Conservation (phyloP, 2,329 filamentous ascomycete species). For the Talaromyces sp. region DNA sequence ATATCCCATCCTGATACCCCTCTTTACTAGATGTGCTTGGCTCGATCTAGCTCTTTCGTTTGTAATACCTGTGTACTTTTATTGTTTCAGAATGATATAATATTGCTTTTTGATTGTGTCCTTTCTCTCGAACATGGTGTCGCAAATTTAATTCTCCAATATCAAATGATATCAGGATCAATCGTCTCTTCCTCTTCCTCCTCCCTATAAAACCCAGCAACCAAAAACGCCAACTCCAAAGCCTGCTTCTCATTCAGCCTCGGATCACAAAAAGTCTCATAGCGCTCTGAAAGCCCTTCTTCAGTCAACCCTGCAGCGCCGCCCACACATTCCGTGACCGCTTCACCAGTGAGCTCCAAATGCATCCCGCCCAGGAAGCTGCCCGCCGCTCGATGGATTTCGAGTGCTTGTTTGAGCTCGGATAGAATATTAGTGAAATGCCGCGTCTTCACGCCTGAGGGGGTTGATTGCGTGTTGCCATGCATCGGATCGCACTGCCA, state of each 20-base stretch:
- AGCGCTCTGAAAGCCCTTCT: slow-evolving; percentile 82
- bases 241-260: slow-evolving; percentile 97
- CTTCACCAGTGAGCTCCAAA: slow-evolving; percentile 90
- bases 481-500: slow-evolving; percentile 99
- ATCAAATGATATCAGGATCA: not conserved
- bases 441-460: slow-evolving; percentile 81
- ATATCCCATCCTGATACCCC: not conserved
- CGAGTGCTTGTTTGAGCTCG: slow-evolving; percentile 77
- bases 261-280: slow-evolving; percentile 95
- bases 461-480: slow-evolving; percentile 66
- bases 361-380: slow-evolving; percentile 93
- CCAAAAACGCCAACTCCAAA: slow-evolving; percentile 86
- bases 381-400: slow-evolving; percentile 75
- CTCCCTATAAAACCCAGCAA: slow-evolving; percentile 73
- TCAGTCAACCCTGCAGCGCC: slow-evolving; percentile 83
- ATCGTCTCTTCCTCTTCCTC: slow-evolving; percentile 19
- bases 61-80: not conserved
- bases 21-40: not conserved
- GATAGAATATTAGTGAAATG: slow-evolving; percentile 85
- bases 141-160: not conserved
- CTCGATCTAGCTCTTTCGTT: not conserved
- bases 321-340: slow-evolving; percentile 92
- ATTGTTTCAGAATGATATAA: not conserved
- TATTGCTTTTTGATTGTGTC: not conserved
- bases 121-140: not conserved